phyloP scores from a whole-genome alignment of 805 yeast species.

The Soucietia sequanensis region DNA sequence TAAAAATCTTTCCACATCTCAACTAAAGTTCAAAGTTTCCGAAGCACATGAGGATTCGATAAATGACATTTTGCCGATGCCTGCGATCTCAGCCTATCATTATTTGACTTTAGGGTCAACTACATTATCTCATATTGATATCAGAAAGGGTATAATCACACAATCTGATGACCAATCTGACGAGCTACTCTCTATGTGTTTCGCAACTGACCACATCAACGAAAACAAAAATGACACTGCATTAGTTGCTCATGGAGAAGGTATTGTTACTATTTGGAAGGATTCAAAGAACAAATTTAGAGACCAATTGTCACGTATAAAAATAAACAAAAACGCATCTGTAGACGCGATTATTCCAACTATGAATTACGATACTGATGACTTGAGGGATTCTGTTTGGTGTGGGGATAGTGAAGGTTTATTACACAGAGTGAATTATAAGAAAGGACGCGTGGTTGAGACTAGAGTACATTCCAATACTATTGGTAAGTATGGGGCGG shows the following conservation, averaged over 20 bases:
- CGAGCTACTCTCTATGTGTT: constrained; percentile 75
- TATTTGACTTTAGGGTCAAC: constrained; percentile 81
- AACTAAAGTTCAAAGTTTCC: constrained; percentile 45
- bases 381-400: constrained; percentile 54
- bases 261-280: constrained; percentile 85
- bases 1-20: constrained; percentile 41
- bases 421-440: constrained; percentile 64
- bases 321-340: constrained; percentile 65
- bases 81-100: constrained; percentile 72
- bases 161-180: constrained; percentile 91
- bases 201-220: constrained; percentile 50
- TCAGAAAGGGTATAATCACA: constrained; percentile 64
- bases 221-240: constrained; percentile 57
- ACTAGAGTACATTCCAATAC: constrained; percentile 60
- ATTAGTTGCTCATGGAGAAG: constrained; percentile 88
- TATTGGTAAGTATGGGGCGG: constrained; percentile 30
- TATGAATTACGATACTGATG: constrained; percentile 51
- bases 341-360: constrained; percentile 68
- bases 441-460: constrained; percentile 61
- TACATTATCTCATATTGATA: constrained; percentile 73
- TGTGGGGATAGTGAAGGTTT: constrained; percentile 79
- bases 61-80: constrained; percentile 69
- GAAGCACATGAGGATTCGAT: constrained; percentile 75
- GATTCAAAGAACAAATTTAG: constrained; percentile 61
- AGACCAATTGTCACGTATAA: constrained; percentile 80